Evolutionary conservation across 2,329 filamentous ascomycete species (phyloP), one percentile per base, ranked within the genome.

Genomic region (Ophiocordyceps australis): DNA sequence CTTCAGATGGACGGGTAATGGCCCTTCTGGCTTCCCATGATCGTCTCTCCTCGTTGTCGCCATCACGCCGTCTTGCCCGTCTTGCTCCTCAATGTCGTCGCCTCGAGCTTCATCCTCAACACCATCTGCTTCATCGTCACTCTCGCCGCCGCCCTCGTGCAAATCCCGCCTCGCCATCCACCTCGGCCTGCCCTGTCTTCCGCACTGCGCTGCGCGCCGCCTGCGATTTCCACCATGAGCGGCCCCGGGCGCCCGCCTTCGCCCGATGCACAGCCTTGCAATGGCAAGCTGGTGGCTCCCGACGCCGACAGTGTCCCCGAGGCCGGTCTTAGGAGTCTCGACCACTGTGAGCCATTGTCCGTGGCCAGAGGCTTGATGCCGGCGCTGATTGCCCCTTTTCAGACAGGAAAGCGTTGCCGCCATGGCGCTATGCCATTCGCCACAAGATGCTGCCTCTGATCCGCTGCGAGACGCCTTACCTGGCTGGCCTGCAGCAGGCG

Each of bases 391-490:
- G 20, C 13, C 21, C 24, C 20, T 15, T 16, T 24, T 30, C 37
- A 93, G 83, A 93, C 54, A 82, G 77, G 43, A 69, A 72, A 47
- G 73, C 73, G 37, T 70, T 98, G 30, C 85, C 89, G 28, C 52
- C 52, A 64, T 95, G 89, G 89, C 75, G 89, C 41, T 93, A 94
- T 56, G 57, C 60, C 33, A 54, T 93, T 38, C 81, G 89, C 47
- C 76, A 92, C 49, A 60, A 59, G 39, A 61, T 86, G 30, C 73
- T 98, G 31, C 86, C 86, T 33, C 62, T 95, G 30, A 73, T 95
- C 29, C 74, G 89, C 47, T 85, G 76, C 75, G 89, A 98, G 57
- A 98, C 89, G 17, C 86, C 85, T 2, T 89, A 92, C 51, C 72
- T 98, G 12, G 86, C 86, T 30, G 75, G 69, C 55, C 57, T 93